phyloP scores from a whole-genome alignment of 139 green algal genomes.

The Deuterostichococcus epilithicus region DNA sequence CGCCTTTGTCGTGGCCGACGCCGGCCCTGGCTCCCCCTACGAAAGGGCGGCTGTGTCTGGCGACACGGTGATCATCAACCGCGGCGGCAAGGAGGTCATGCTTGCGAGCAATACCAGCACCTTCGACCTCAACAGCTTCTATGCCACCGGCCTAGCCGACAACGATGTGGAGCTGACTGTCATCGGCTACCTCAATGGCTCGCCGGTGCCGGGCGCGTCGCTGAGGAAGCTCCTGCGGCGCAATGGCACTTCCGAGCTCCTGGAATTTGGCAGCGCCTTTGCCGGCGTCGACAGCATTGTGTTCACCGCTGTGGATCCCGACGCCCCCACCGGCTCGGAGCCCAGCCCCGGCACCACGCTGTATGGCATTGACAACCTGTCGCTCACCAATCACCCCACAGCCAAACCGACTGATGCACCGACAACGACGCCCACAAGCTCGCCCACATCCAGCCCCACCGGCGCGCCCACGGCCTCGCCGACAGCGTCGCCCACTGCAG shows the following conservation, averaged over 20 bases:
- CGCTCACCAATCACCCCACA: not conserved
- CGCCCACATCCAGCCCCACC: too few species aligned
- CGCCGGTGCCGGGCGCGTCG: not conserved
- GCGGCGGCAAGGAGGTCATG: too few species aligned
- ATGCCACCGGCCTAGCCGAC: not conserved
- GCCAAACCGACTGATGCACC: not conserved
- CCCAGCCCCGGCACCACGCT: not conserved
- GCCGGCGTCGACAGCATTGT: not conserved
- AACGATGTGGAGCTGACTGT: not conserved
- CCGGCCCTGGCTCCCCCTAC: not conserved
- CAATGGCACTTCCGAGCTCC: not conserved
- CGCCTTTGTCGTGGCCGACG: not conserved
- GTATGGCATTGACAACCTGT: not conserved
- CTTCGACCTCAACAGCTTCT: not conserved
- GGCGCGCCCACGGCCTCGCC: too few species aligned
- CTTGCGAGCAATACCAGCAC: not conserved
- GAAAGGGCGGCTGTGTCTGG: not conserved
- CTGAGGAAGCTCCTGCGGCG: not conserved
- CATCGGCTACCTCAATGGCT: not conserved
- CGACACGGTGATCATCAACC: not conserved
- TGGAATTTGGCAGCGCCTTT: not conserved
- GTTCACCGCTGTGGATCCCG: not conserved
- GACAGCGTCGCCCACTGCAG: not conserved
- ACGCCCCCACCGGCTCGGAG: too few species aligned
- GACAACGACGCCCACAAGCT: too few species aligned